Percentiles rank a stretch among this genome's conserved stretches.
These are phyloP conservation scores for Fragaria vesca DNA, from an alignment of 306 rosid genomes.

Conservation along the genomic window DNA sequence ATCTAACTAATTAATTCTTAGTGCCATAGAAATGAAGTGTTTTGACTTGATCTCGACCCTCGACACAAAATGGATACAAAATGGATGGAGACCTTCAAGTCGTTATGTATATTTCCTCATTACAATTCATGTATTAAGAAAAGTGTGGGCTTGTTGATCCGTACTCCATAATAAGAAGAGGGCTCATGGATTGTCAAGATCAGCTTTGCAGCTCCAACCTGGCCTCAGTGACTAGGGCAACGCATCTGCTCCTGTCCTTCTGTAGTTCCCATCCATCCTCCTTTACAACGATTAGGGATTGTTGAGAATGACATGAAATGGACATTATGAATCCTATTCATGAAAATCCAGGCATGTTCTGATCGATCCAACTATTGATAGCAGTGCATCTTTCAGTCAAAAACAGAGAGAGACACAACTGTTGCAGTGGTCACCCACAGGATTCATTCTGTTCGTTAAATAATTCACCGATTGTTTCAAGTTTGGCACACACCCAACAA, in stretches of 20 bases:
- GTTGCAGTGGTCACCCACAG: constrained; percentile 17
- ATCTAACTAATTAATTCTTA: no score
- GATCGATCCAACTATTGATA: neutral
- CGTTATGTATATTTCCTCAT: no score
- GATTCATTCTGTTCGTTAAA: constrained; percentile 29
- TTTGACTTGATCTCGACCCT: no score
- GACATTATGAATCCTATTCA: neutral
- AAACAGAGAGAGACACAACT: neutral
- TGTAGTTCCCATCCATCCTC: neutral
- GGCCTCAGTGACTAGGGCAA: neutral
- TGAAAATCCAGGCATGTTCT: neutral
- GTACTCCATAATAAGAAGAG: no score
- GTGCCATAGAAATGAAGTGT: no score
- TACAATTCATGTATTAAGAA: no score
- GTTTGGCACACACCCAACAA: neutral
- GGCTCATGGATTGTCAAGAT: no score
- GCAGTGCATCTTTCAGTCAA: neutral
- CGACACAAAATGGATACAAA: no score
- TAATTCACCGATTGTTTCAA: constrained; percentile 19
- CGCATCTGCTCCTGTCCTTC: neutral
- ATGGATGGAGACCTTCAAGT: no score
- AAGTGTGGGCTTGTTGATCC: no score
- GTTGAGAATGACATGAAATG: constrained; percentile 1
- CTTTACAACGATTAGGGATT: neutral
- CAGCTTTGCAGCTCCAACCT: neutral